phyloP scores from a whole-genome alignment of 2,329 filamentous ascomycete species.

The Fusarium fracticaudum region DNA sequence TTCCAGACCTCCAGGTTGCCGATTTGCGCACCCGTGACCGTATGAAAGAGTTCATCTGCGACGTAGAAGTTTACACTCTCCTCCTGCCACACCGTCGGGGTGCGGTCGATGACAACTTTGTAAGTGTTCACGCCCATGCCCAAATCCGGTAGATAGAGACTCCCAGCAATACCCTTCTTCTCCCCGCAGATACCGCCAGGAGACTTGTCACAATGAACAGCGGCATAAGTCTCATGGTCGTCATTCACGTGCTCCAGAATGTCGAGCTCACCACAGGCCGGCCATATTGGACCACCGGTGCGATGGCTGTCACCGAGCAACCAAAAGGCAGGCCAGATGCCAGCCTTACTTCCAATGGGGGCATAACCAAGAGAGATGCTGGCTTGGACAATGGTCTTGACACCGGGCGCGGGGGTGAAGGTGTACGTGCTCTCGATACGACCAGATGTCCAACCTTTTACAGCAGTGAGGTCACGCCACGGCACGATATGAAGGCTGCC shows the following conservation, averaged over 20 bases:
- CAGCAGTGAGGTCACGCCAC: slow-evolving; percentile 44
- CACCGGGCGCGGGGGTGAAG: slow-evolving; percentile 54
- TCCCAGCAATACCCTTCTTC: slow-evolving; percentile 47
- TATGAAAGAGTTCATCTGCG: slow-evolving; percentile 54
- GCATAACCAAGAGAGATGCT: slow-evolving; percentile 49
- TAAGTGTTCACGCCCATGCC: slow-evolving; percentile 56
- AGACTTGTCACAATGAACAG: slow-evolving; percentile 35
- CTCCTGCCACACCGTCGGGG: slow-evolving; percentile 52
- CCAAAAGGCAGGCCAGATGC: slow-evolving; percentile 49
- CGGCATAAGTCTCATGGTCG: slow-evolving; percentile 2
- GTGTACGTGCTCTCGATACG: slow-evolving; percentile 59
- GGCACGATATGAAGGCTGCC: slow-evolving; percentile 60
- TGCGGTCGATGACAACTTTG: slow-evolving; percentile 58
- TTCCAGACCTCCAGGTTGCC: slow-evolving; percentile 56
- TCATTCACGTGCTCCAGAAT: slow-evolving; percentile 35
- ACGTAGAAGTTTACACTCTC: slow-evolving; percentile 60
- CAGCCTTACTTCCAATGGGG: slow-evolving; percentile 49
- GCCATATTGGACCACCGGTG: slow-evolving; percentile 32
- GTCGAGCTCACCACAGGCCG: slow-evolving; percentile 35
- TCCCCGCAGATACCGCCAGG: slow-evolving; percentile 59
- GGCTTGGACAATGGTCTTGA: slow-evolving; percentile 54
- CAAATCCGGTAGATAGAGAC: neutral
- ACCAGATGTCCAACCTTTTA: slow-evolving; percentile 58
- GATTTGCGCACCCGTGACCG: slow-evolving; percentile 54
- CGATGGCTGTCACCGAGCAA: slow-evolving; percentile 37